Conservation (phyloP, 73 alveolate species). For the Blepharisma japonicum region DNA sequence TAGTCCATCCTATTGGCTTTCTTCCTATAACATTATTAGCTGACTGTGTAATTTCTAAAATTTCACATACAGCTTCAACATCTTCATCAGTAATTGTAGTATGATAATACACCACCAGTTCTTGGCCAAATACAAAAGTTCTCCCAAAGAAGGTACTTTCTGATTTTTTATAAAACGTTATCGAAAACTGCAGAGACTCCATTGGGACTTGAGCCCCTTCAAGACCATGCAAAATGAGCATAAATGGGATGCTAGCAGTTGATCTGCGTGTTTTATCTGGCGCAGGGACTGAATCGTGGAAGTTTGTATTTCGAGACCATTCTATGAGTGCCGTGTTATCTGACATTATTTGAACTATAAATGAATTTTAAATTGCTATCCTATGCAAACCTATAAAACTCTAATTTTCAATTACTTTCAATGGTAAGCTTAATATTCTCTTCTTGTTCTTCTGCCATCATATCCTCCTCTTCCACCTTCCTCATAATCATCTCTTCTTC, state of each 20-base stretch:
- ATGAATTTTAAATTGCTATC: no score
- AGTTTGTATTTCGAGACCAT: slow-evolving; percentile 19
- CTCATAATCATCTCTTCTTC: no score
- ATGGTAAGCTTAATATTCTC: no score
- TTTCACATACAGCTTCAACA: background rate
- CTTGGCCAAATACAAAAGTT: background rate
- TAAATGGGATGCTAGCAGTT: background rate
- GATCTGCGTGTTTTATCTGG: background rate
- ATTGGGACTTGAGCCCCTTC: background rate
- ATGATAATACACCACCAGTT: background rate
- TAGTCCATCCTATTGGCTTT: slow-evolving; percentile 14
- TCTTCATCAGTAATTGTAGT: slow-evolving; percentile 15
- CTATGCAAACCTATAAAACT: no score
- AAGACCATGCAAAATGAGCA: background rate
- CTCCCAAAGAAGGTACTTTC: background rate
- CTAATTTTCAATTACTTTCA: no score
- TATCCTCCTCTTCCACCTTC: no score
- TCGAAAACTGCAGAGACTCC: background rate
- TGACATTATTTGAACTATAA: no score
- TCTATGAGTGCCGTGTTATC: background rate
- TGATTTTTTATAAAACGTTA: background rate
- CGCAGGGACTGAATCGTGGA: slow-evolving; percentile 21
- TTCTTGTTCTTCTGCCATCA: no score
- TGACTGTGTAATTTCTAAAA: background rate
- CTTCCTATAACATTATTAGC: background rate